These are phyloP conservation scores for Aspergillus sp. DNA, from an alignment of 2,329 filamentous ascomycete genomes.

Conservation along the genomic window DNA sequence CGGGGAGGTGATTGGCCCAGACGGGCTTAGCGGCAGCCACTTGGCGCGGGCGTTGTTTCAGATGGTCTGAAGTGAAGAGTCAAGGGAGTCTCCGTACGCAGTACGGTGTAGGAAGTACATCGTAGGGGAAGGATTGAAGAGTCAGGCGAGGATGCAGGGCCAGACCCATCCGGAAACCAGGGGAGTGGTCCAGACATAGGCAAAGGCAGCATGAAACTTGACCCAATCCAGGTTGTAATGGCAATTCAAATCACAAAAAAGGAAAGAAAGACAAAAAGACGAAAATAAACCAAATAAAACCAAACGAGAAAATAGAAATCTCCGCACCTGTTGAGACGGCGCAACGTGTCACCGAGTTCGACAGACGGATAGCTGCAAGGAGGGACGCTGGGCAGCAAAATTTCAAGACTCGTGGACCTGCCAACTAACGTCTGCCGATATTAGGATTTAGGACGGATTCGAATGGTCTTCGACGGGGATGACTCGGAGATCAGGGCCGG, in stretches of 20 bases:
- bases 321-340: conserved; percentile 15
- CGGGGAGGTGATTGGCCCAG: conserved; percentile 8
- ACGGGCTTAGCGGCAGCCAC: conserved; percentile 14
- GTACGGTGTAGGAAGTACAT: too few relatives aligned
- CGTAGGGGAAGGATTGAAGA: not conserved
- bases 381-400: conserved; percentile 10
- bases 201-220: not conserved
- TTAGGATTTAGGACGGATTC: not conserved
- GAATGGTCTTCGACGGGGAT: not conserved
- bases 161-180: too few relatives aligned
- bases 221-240: not conserved
- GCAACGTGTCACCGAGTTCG: conserved; percentile 19
- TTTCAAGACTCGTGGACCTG: not conserved
- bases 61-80: conserved; percentile 1
- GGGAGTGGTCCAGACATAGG: too few relatives aligned
- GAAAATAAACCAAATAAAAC: not conserved
- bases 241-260: not conserved
- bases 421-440: not conserved
- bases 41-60: conserved; percentile 14
- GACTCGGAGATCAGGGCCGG: conserved; percentile 6
- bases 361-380: conserved; percentile 21
- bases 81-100: too few relatives aligned
- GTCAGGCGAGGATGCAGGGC: not conserved
- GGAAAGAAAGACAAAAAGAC: not conserved
- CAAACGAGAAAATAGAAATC: not conserved